A percentile compares a stretch with the other conserved stretches of the same genome.
Evolutionary conservation across 441 rosid species (phyloP).

Genomic region (Eruca vesicaria): DNA sequence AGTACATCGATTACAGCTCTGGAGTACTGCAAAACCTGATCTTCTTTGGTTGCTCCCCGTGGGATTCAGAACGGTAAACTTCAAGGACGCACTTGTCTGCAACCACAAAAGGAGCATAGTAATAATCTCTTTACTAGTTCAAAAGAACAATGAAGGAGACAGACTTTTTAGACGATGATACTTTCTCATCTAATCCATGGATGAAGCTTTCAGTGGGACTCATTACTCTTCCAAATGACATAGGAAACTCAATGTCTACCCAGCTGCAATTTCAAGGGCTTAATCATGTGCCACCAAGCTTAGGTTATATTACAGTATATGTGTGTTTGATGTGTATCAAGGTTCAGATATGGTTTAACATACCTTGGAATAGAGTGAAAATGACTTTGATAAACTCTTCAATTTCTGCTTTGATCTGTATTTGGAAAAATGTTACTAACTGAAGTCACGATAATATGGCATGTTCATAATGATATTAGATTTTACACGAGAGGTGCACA

Average conservation of each 20-base stretch:
- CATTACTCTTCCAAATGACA: conserved; percentile 77
- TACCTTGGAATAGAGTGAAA: conserved; percentile 83
- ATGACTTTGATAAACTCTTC: conserved; percentile 70
- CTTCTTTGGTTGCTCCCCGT: conserved; percentile 96
- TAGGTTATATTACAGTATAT: not conserved
- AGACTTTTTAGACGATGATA: conserved; percentile 25
- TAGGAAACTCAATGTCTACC: conserved; percentile 65
- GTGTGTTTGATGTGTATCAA: not conserved
- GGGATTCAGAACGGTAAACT: too few species aligned
- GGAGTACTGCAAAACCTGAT: conserved; percentile 92
- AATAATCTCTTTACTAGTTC: not conserved
- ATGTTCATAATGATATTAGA: not conserved
- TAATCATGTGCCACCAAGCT: not conserved
- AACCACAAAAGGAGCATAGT: conserved; percentile 11
- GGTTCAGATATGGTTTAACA: not conserved
- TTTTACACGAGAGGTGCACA: conserved; percentile 63
- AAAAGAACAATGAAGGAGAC: not conserved
- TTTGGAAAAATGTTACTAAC: not conserved
- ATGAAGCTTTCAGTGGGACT: conserved; percentile 73
- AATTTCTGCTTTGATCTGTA: conserved; percentile 63
- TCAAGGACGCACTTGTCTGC: conserved; percentile 92
- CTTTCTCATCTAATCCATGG: conserved; percentile 94
- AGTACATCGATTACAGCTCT: conserved; percentile 89
- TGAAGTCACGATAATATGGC: not conserved
- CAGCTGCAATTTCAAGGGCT: conserved; percentile 43